Evolutionary conservation across 805 yeast species (phyloP).

Genomic region (Vanderwaltozyma yarrowii): DNA sequence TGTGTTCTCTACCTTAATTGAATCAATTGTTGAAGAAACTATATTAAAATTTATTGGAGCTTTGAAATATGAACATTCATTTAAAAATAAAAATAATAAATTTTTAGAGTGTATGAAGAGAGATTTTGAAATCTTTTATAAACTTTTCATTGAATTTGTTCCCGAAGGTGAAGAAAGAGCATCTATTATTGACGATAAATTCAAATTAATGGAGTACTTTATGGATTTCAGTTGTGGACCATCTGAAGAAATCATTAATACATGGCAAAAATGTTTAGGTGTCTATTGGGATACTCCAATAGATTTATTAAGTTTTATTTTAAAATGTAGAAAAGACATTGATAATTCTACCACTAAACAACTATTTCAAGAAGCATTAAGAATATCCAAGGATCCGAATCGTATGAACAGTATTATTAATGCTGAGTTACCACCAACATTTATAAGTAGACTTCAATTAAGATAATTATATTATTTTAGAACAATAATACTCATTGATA

Average conservation of each 20-base stretch:
- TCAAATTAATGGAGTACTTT: conserved; percentile 51
- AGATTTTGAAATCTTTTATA: conserved; percentile 50
- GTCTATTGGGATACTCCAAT: conserved; percentile 72
- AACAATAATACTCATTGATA: too few species aligned
- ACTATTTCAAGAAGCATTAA: conserved; percentile 12
- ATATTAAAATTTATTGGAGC: conserved; percentile 41
- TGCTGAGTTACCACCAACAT: conserved; percentile 17
- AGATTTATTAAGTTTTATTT: conserved; percentile 54
- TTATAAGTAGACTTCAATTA: conserved; percentile 16
- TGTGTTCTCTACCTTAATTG: conserved; percentile 43
- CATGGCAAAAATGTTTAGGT: conserved; percentile 52
- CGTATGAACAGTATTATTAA: conserved; percentile 10
- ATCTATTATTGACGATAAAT: conserved; percentile 36
- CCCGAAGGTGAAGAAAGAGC: conserved; percentile 27
- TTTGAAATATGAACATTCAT: conserved; percentile 33
- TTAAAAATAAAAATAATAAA: conserved; percentile 35
- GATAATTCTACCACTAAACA: conserved; percentile 24
- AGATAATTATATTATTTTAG: too few species aligned
- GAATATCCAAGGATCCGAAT: conserved; percentile 13
- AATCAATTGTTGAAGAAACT: conserved; percentile 42
- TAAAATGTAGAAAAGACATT: conserved; percentile 35
- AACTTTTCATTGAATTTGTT: conserved; percentile 38
- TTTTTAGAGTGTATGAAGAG: conserved; percentile 43
- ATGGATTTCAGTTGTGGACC: conserved; percentile 44
- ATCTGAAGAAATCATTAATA: conserved; percentile 37